Percentiles rank a stretch among this genome's conserved stretches.
Evolutionary conservation across 352 stramenopile genomes (phyloP).

Genomic region (Phytophthora tentaculata): DNA sequence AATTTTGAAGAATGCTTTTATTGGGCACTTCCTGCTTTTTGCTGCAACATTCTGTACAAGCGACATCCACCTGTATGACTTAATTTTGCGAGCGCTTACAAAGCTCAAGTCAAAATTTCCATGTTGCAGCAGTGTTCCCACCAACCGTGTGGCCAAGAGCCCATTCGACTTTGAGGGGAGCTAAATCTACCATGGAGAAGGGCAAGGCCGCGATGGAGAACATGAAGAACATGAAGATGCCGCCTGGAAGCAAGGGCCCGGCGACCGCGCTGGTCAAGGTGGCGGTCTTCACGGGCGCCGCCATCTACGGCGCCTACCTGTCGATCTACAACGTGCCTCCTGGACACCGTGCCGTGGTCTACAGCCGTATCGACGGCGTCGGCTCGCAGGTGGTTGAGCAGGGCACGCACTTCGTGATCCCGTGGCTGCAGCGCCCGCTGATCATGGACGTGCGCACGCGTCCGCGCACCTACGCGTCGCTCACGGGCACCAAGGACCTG

Average conservation of each 20-base stretch:
- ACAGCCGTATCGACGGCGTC: slow-evolving; percentile 90
- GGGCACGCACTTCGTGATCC: slow-evolving; percentile 97
- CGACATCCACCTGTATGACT: not conserved
- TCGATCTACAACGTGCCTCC: slow-evolving; percentile 90
- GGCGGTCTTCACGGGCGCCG: slow-evolving; percentile 60
- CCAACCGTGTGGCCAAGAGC: slow-evolving; percentile 12
- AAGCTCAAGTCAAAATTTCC: not conserved
- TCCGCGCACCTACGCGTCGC: slow-evolving; percentile 93
- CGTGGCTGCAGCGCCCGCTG: slow-evolving; percentile 97
- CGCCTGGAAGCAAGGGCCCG: slow-evolving; percentile 65
- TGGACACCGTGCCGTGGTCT: slow-evolving; percentile 90
- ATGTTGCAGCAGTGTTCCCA: not conserved
- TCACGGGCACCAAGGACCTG: slow-evolving; percentile 96
- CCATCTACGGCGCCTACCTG: slow-evolving; percentile 82
- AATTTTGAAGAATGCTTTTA: no score
- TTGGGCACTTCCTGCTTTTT: no score
- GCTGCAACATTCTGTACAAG: not conserved
- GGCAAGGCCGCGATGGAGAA: slow-evolving; percentile 88
- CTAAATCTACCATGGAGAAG: slow-evolving; percentile 76
- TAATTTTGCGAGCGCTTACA: no score
- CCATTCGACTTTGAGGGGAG: slow-evolving; percentile 31
- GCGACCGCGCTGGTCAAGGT: slow-evolving; percentile 68
- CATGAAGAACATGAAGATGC: slow-evolving; percentile 91
- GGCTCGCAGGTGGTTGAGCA: slow-evolving; percentile 85
- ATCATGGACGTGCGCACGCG: slow-evolving; percentile 95